Evolutionary conservation across 163 green algal genomes (phyloP), one percentile per base, ranked within the genome.

Genomic region (Chlamydomonas reinhardtii): DNA sequence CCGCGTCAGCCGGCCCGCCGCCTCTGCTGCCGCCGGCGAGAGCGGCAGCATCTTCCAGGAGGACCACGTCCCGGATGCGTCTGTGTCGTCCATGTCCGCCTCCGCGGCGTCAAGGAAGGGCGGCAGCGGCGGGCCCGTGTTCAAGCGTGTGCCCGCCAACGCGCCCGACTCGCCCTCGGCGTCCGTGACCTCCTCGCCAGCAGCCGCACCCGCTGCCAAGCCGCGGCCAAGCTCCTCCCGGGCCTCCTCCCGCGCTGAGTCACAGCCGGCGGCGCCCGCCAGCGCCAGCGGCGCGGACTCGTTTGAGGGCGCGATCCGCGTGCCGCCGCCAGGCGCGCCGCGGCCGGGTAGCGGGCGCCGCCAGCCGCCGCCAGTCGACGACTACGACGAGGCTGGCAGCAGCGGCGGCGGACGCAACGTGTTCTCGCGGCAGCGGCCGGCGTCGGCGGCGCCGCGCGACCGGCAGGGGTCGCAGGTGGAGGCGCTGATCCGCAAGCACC

Each of bases 361-460:
- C 59, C 32, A 83, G 73, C 31, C n/a, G 32, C 65, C 52, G 48
- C 29, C 54, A 31, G 74, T 2, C 52, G 19, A 34, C 0, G 31
- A 34, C 24, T 14, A 27, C 56, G 74, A 24, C 32, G 52, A 32
- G 11, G 62, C 8, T 3, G 24, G 35, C 20, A 11, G 35, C 22
- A 6, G 27, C 72, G 39, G 39, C 25, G 72, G 39, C 39, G 9
- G 39, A 0, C 9, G 16, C 8, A 48, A 29, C 25, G 48, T 14
- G 9, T 27, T n/a, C 4, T 37, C 52, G 31, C 39, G 24, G 52
- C 48, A 34, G 29, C 88, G 88, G n/a, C 82, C 88, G 4, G 39
- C 70, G 31, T 91, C 88, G 29, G 88, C 88, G 24, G 83, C 75
- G 31, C 83, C 88, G 11, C 83, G 88, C 12, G 88, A 91, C 72